Conservation (phyloP, 208 protist species). For the Vickermania spadyakhi region DNA sequence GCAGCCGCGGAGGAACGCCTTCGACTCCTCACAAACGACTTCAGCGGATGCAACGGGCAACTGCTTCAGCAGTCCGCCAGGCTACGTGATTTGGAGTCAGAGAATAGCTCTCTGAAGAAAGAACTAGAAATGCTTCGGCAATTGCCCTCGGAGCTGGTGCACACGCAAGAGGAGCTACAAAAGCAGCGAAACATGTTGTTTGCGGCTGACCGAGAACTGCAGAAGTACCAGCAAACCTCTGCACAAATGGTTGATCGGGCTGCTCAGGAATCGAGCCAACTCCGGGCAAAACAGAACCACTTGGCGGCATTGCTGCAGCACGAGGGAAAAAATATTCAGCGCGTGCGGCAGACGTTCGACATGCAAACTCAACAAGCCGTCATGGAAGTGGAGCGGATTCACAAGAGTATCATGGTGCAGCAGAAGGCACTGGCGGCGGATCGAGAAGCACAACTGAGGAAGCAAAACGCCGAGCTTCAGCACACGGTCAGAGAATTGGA, state of each 20-base stretch:
- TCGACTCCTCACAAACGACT: background rate
- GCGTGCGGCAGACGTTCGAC: constrained; percentile 13
- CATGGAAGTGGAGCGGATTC: constrained; percentile 10
- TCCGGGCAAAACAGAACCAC: constrained; percentile 21
- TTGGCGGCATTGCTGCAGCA: constrained; percentile 44
- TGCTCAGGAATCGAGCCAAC: constrained; percentile 6
- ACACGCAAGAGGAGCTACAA: constrained; percentile 26
- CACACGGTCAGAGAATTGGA: constrained; percentile 5
- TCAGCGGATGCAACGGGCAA: background rate
- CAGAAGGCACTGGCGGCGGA: background rate
- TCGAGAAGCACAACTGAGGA: background rate
- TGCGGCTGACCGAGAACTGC: constrained; percentile 16
- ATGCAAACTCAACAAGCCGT: constrained; percentile 24
- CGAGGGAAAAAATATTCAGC: constrained; percentile 8
- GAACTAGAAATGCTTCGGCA: background rate
- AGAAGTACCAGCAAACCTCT: constrained; percentile 21
- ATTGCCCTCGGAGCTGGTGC: constrained; percentile 18
- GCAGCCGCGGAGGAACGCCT: background rate
- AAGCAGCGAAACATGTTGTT: constrained; percentile 16
- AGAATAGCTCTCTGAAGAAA: background rate
- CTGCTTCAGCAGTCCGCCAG: background rate
- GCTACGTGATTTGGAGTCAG: background rate
- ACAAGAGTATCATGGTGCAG: background rate
- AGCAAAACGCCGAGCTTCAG: background rate
- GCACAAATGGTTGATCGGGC: constrained; percentile 22